Percentiles rank a stretch among this genome's conserved stretches.
These are phyloP conservation scores for Rostrohypoxylon terebratum DNA, from an alignment of 495 filamentous ascomycete genomes.

Conservation along the genomic window DNA sequence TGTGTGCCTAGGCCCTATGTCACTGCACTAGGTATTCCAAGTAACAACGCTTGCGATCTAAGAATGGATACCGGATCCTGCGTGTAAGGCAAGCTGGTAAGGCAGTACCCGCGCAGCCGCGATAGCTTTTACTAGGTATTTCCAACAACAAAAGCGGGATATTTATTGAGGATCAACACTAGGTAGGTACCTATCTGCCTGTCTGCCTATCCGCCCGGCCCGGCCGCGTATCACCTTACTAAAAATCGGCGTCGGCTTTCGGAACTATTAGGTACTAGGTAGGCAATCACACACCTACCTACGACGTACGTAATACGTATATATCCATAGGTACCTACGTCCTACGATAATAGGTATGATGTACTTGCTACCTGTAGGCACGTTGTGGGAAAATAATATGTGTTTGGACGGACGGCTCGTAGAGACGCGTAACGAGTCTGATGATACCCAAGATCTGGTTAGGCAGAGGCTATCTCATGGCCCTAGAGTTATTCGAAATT, in stretches of 20 bases:
- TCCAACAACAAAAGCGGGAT: constrained; percentile 20
- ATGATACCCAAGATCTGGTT: constrained; percentile 9
- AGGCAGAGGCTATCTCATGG: constrained; percentile 23
- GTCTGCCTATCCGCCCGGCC: constrained; percentile 39
- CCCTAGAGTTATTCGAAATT: constrained; percentile 5
- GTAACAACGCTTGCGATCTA: constrained; percentile 10
- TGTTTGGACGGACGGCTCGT: not conserved
- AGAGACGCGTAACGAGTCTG: constrained; percentile 25
- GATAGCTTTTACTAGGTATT: constrained; percentile 19
- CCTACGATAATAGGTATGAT: no score
- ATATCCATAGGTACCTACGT: no score
- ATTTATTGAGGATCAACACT: constrained; percentile 34
- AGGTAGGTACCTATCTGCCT: no score
- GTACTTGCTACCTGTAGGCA: not conserved
- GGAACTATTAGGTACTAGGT: no score
- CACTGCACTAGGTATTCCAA: constrained; percentile 27
- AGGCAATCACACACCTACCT: not conserved
- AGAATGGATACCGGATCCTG: not conserved
- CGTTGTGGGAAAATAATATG: not conserved
- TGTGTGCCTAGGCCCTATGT: not conserved
- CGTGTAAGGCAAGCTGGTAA: not conserved
- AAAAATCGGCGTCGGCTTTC: constrained; percentile 22
- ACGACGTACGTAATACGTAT: no score
- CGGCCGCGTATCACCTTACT: constrained; percentile 36
- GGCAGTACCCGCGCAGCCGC: constrained; percentile 3